phyloP scores from a whole-genome alignment of 306 rosid species.

The Psophocarpus tetragonolobus region DNA sequence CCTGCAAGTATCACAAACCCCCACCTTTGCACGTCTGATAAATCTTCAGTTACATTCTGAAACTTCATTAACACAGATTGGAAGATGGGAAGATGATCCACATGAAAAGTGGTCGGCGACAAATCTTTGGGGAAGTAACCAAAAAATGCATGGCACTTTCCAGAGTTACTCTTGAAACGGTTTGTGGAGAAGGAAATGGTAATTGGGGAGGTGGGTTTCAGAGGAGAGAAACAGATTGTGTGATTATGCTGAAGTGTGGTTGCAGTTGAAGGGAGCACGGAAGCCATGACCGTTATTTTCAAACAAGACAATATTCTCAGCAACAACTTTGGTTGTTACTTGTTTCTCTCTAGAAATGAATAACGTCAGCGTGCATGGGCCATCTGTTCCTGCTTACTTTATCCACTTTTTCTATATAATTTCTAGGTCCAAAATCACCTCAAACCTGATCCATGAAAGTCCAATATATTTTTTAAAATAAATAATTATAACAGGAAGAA shows the following conservation, averaged over 20 bases:
- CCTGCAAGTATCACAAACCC: constrained; percentile 57
- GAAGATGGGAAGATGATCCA: constrained; percentile 59
- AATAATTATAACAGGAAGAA: background rate
- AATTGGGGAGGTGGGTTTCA: constrained; percentile 37
- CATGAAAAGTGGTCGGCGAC: constrained; percentile 40
- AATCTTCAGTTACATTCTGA: constrained; percentile 50
- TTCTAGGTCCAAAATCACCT: constrained; percentile 32
- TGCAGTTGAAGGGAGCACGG: constrained; percentile 55
- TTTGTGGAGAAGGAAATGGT: constrained; percentile 44
- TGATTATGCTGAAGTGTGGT: constrained; percentile 51
- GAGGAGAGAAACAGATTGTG: constrained; percentile 36
- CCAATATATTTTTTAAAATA: background rate
- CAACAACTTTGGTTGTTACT: constrained; percentile 9
- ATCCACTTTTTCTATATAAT: constrained; percentile 42
- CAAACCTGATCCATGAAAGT: constrained; percentile 24
- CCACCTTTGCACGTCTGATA: constrained; percentile 69
- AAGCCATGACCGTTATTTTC: constrained; percentile 51
- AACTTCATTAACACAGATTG: constrained; percentile 58
- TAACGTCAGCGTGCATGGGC: constrained; percentile 51
- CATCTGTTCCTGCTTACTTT: constrained; percentile 43
- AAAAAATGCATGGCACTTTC: constrained; percentile 57
- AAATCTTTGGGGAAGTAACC: constrained; percentile 47
- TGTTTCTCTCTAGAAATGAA: background rate
- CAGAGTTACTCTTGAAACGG: constrained; percentile 37
- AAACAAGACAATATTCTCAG: constrained; percentile 7